A percentile compares a stretch with the other conserved stretches of the same genome.
phyloP scores from a whole-genome alignment of 73 alveolate genomes.

The Paramecium sonneborni region DNA sequence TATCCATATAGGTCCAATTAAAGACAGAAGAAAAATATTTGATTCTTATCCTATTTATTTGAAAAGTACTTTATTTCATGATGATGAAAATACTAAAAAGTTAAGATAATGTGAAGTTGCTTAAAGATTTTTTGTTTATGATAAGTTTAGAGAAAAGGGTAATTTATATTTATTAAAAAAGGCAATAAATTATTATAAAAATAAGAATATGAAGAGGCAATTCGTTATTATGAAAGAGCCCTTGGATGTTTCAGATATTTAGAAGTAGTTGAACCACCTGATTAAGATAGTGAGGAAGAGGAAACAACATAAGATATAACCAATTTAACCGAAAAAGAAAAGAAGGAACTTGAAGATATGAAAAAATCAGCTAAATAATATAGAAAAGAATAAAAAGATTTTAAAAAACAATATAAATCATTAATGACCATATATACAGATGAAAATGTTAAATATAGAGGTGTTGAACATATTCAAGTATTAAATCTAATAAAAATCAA shows the following conservation, averaged over 20 bases:
- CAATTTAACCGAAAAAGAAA: conserved; percentile 30
- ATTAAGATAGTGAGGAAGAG: background rate
- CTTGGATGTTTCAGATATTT: conserved; percentile 53
- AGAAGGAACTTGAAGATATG: conserved; percentile 43
- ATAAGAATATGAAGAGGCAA: conserved; percentile 54
- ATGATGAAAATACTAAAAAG: conserved; percentile 55
- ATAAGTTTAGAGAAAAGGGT: conserved; percentile 58
- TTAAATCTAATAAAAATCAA: background rate
- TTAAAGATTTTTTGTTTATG: conserved; percentile 43
- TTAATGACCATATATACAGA: conserved; percentile 31
- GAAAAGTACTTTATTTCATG: conserved; percentile 46
- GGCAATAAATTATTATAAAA: conserved; percentile 36
- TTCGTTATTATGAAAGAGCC: conserved; percentile 53
- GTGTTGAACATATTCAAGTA: conserved; percentile 45
- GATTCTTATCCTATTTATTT: conserved; percentile 58
- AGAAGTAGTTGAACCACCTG: conserved; percentile 43
- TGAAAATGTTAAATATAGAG: conserved; percentile 42
- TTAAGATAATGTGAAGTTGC: conserved; percentile 55
- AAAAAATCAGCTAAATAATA: background rate
- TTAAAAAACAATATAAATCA: conserved; percentile 54
- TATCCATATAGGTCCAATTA: background rate
- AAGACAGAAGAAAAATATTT: conserved; percentile 38
- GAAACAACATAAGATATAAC: background rate
- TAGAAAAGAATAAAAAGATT: conserved; percentile 29
- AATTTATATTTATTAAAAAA: background rate